Base-by-base conservation (phyloP, 495 filamentous ascomycete genomes). In the Parathielavia hyrcaniae region DNA sequence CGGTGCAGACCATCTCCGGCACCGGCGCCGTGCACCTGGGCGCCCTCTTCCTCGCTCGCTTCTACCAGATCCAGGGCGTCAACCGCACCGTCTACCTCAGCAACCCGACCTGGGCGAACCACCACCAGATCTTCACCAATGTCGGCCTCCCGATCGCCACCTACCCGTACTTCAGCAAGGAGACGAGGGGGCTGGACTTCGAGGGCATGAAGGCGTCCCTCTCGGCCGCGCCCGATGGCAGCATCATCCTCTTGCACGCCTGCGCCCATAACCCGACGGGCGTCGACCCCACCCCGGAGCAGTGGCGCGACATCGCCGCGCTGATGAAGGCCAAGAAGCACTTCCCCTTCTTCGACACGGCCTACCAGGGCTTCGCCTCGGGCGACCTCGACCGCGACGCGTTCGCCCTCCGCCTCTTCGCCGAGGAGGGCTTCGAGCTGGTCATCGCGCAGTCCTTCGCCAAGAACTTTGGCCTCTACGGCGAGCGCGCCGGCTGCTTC, bases 201-300 rank as follows among this genome's bases (percentile, higher is more conserved):
- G 80, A 84, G 30, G 93, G 91, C 69, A 91, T 97, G 87, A 82
- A 87, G 61, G 64, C 65, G 48, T 70, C 87, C 16, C 74, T 99
- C 43, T 60, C 75, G 17, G 70, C 77, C 35, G 92, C 93, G 6
- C 86, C 89, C 0, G 71, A 84, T 23, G 86, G 87, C 59, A 89
- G 84, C 64, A 81, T 99, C 70, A 84, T 97, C 73, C 82, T 99
- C 30, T 83, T 99, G 16, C 93, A 99, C 73, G 90, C 90, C 59
- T 99, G 93, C 73, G 93, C 93, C 26, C 93, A 97, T 79, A 99
- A 99, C 74, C 93, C 93, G 22, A 99, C 93, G 14, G 93, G 93
- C 58, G 93, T 99, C 53, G 93, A 99, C 74, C 93, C 90, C 20
- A 93, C 93, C 19, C 79, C 83, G 53, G 90, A 91, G 38, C 93